These are phyloP conservation scores for Pythium brassicae DNA, from an alignment of 352 stramenopile genomes.

Conservation along the genomic window DNA sequence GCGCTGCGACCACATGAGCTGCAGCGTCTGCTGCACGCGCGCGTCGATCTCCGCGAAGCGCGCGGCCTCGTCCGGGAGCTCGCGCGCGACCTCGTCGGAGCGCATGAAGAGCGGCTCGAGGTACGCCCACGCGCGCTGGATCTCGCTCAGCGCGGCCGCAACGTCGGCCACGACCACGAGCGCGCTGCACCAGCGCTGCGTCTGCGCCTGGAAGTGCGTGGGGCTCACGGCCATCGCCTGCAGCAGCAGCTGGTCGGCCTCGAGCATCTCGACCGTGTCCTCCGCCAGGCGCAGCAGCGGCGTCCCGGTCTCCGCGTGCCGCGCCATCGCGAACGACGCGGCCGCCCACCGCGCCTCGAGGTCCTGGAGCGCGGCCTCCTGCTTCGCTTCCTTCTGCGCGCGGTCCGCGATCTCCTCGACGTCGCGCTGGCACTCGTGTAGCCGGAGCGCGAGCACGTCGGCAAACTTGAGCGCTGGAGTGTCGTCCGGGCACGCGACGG, in stretches of 20 bases:
- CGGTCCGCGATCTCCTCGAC: slow-evolving; percentile 91
- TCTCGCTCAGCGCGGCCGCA: slow-evolving; percentile 85
- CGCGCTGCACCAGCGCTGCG: slow-evolving; percentile 45
- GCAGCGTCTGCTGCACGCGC: slow-evolving; percentile 59
- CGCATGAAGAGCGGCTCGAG: slow-evolving; percentile 93
- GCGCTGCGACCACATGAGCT: slow-evolving; percentile 71
- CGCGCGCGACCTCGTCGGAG: slow-evolving; percentile 93
- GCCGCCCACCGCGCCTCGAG: slow-evolving; percentile 75
- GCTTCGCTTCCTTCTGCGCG: slow-evolving; percentile 89
- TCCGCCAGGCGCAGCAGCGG: slow-evolving; percentile 87
- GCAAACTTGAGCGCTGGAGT: slow-evolving; percentile 65
- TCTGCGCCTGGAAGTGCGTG: slow-evolving; percentile 68
- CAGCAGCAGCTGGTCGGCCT: slow-evolving; percentile 93
- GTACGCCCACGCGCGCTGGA: slow-evolving; percentile 95
- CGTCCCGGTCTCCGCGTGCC: slow-evolving; percentile 86
- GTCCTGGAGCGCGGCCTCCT: slow-evolving; percentile 78
- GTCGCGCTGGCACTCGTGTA: slow-evolving; percentile 76
- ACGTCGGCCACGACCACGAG: slow-evolving; percentile 84
- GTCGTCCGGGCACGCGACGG: slow-evolving; percentile 62
- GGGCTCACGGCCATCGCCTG: slow-evolving; percentile 89
- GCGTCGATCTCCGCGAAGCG: slow-evolving; percentile 89
- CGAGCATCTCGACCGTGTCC: slow-evolving; percentile 93
- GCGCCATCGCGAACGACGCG: slow-evolving; percentile 74
- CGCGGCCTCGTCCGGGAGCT: slow-evolving; percentile 88
- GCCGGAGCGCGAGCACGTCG: slow-evolving; percentile 76